Base-by-base conservation (phyloP, 1,139 yeast species). In the Groenewaldozyma auringiensis region DNA sequence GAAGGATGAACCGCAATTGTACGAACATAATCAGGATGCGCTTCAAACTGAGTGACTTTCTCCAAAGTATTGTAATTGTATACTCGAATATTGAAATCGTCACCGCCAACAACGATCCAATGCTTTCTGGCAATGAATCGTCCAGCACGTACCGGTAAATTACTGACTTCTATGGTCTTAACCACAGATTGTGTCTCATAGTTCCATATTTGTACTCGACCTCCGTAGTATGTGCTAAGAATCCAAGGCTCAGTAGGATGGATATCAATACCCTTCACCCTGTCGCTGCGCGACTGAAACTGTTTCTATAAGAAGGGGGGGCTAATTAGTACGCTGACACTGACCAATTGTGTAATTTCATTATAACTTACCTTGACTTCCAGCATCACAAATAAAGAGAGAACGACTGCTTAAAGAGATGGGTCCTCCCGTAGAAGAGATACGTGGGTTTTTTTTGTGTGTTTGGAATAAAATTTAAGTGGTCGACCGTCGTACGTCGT, bases 211-310 rank as follows among this genome's bases (percentile, higher is more conserved):
- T 89, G 96, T 48, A 87, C 81, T 49, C 73, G 67, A 44, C 81
- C 75, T 53, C 88, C 82, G 65, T 87, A 88, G 49, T 85, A 72
- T 11, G 96, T 87, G 46, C 92, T 81, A 60, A 87, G 74, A 46
- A 67, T 81, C 97, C 98, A 92, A 46, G 98, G 97, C 65, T 92
- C 98, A 20, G 88, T 74, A 31, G 98, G 98, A 66, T 92, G 99
- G 74, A 94, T 84, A 69, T 92, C 99, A 62, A 92, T 84, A 47
- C 96, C 97, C 68, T 92, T 92, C 64, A 92, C 96, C 65, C 98
- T 82, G 66, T 89, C 96, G 39, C 96, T 83, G 59, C 96, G 83
- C 52, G 88, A 78, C 57, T 84, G 81, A 65, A 85, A 83, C 59
- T 80, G 82, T 70, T 84, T 84, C 74, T 81, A 37, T 3, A 22